Conservation (phyloP, 345 rosid genomes). For the Populus nigra region DNA sequence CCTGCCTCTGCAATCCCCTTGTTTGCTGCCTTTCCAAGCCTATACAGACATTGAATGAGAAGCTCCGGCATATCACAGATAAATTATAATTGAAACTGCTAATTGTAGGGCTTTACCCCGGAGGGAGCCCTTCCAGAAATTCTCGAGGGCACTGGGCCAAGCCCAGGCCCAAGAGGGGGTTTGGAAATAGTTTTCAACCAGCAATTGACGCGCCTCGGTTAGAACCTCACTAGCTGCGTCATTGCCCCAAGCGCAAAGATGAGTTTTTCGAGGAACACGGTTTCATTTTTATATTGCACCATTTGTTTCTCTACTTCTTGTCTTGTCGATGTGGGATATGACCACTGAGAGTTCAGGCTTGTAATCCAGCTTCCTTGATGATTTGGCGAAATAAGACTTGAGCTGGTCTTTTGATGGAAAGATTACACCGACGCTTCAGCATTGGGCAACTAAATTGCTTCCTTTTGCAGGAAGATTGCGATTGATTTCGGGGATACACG, state of each 20-base stretch:
- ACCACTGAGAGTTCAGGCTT: too few species aligned
- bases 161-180: conserved; percentile 29
- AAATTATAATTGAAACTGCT: fast-evolving
- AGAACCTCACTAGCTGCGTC: conserved; percentile 41
- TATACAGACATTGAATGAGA: too few species aligned
- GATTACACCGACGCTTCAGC: too few species aligned
- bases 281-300: background rate
- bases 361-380: background rate
- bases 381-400: background rate
- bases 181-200: conserved; percentile 51
- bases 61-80: too few species aligned
- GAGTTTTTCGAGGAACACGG: fast-evolving
- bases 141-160: conserved; percentile 36
- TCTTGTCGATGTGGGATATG: background rate
- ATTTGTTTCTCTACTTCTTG: background rate
- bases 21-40: too few species aligned
- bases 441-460: too few species aligned
- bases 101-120: conserved; percentile 26
- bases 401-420: too few species aligned
- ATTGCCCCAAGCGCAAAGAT: conserved; percentile 13
- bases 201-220: conserved; percentile 32
- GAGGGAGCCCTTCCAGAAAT: conserved; percentile 47
- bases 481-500: too few species aligned
- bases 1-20: too few species aligned
- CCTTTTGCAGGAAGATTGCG: too few species aligned